A percentile compares a stretch with the other conserved stretches of the same genome.
phyloP scores from a whole-genome alignment of 148 eudicot genomes.

The Chenopodium quinoa region DNA sequence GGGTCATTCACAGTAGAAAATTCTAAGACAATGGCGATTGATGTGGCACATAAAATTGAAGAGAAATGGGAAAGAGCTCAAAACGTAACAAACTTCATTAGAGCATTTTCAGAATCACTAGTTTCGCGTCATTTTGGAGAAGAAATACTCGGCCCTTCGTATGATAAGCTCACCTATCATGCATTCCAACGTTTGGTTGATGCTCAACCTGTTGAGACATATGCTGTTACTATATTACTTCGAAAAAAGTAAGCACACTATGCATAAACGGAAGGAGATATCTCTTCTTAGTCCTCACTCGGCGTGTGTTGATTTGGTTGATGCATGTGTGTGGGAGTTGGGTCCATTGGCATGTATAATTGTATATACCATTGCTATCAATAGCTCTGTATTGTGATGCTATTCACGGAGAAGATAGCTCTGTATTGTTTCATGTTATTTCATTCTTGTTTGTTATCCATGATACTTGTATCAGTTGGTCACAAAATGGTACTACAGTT shows the following conservation, averaged over 20 bases:
- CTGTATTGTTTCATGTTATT: too few relatives aligned
- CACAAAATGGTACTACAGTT: too few relatives aligned
- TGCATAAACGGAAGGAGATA: too few relatives aligned
- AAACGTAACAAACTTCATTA: background rate
- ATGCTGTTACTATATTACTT: slow-evolving; percentile 5
- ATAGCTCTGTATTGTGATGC: too few relatives aligned
- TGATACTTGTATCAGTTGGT: too few relatives aligned
- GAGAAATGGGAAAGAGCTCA: background rate
- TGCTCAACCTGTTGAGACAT: background rate
- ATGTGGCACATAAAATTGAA: slow-evolving; percentile 4
- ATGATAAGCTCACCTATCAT: background rate
- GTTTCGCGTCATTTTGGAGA: slow-evolving; percentile 7
- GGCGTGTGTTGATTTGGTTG: too few relatives aligned
- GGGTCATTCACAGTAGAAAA: slow-evolving; percentile 15
- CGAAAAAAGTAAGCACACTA: background rate
- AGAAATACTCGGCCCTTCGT: background rate
- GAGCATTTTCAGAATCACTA: slow-evolving; percentile 16
- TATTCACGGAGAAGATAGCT: too few relatives aligned
- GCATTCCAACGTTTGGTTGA: slow-evolving; percentile 9
- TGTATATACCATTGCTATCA: too few relatives aligned
- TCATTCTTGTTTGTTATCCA: too few relatives aligned
- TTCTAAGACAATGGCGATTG: background rate
- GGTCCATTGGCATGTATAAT: too few relatives aligned
- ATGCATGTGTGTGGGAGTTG: too few relatives aligned
- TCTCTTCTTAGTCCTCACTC: too few relatives aligned